Base-by-base conservation (phyloP, 1,139 yeast species). In the Protomyces macrosporus region DNA sequence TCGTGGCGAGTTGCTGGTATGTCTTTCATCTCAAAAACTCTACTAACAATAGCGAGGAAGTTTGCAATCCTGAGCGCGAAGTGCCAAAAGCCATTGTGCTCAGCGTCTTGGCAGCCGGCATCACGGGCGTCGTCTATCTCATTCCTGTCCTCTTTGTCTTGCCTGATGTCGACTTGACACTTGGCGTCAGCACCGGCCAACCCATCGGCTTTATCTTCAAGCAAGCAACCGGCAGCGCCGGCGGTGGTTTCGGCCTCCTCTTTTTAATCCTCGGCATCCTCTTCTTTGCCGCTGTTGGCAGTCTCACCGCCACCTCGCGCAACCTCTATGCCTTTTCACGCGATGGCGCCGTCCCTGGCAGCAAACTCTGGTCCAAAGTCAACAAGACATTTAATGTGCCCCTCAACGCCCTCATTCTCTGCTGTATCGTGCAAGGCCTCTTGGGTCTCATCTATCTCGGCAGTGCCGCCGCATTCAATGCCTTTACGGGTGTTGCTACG, bases 251-350 rank as follows among this genome's bases (percentile, higher is more conserved):
- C 65, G 81, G 88, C 55, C 79, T 88, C 67, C 87, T 84, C 1
- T 74, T 87, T 33, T 77, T 88, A 71, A 80, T 88, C 66, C 77
- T 86, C 50, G 91, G 91, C 0, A 87, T 93, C 35, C 75, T 74
- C 60, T 73, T 74, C 71, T 82, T 86, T 63, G 86, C 86, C 89
- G 90, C 89, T 3, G 78, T 83, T n/a, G 81, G 85, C 1, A 77
- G 81, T 0, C 79, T 88, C 45, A 87, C 95, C 0, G 88, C 96
- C 0, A 90, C 95, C 0, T 87, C 96, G 5, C 83, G 97, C 77
- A 84, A 88, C 42, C 87, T 91, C 0, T 90, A 85, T 76, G 90
- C 95, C 10, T 86, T 90, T 75, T 89, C 96, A 62, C 83, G 97
- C 74, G 97, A 90, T 73, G 90, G 88, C 52, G 96, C 95, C 0